Evolutionary conservation across 2,329 filamentous ascomycete species (phyloP), one percentile per base, ranked within the genome.

Genomic region (Trichoderma oligosporum): DNA sequence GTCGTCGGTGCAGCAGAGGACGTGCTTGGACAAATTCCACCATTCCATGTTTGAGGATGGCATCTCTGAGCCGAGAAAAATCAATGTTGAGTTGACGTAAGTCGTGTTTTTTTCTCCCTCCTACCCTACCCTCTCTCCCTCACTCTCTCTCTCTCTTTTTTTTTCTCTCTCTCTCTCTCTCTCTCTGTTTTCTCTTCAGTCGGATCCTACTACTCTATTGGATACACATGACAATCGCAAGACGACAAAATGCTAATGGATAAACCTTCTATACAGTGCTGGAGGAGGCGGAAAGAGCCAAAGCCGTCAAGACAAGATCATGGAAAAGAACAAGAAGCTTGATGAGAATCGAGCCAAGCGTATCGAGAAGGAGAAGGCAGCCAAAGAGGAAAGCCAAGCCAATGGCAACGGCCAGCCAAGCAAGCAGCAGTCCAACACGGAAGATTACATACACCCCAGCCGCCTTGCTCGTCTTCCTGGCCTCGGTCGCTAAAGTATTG

Each of bases 11-110:
- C 84, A 88, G 69, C 95, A 96, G 91, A 89, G 95, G 78, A 94
- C 90, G 29, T 96, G 91, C 68, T 79, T 97, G 60, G 89, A 92
- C 73, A 84, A 91, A 62, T 93, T 93, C 74, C 92, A 97, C 74
- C 92, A 97, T 75, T 88, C 84, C 59, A 80, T 81, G 62, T 95
- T 97, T 69, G 73, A 78, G 69, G 78, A 85, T 72, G 76, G 78
- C 61, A 61, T 73, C 14, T 77, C 74, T 39, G 70, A 76, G 14
- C 75, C 85, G 51, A 80, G 93, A 65, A 88, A 86, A 73, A 95
- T 97, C 67, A 97, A 96, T 69, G 89, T 97, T 24, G 93, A 97
- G 75, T 75, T 97, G 63, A 96, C 91, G 82, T 91, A 73, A 73
- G 85, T 81, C n/a, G n/a, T n/a, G n/a, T n/a, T 35, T 33, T 16